These are phyloP conservation scores for Exophiala phaeomuriformis DNA, from an alignment of 2,329 filamentous ascomycete species.

Conservation along the genomic window DNA sequence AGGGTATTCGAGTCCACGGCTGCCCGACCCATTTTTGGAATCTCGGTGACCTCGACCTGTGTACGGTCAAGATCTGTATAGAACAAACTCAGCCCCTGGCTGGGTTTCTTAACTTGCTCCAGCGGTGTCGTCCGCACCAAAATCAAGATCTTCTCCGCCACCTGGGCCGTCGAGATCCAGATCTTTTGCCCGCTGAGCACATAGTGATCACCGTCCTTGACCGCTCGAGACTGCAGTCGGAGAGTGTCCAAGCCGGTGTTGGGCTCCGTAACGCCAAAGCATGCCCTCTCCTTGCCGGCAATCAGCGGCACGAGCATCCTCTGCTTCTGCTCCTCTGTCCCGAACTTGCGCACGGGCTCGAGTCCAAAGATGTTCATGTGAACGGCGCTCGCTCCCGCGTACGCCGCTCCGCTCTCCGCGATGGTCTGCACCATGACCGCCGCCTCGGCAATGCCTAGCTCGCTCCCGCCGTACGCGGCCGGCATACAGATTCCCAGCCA, in stretches of 20 bases:
- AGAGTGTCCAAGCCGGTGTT: conserved; percentile 41
- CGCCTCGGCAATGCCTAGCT: conserved; percentile 39
- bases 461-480: conserved; percentile 37
- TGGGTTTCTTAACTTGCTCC: conserved; percentile 38
- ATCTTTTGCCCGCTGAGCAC: conserved; percentile 38
- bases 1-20: conserved; percentile 41
- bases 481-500: conserved; percentile 44
- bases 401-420: conserved; percentile 40
- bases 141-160: conserved; percentile 40
- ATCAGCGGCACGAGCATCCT: conserved; percentile 38
- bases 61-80: conserved; percentile 38
- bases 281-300: conserved; percentile 36
- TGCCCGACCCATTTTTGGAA: conserved; percentile 41
- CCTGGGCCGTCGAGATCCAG: conserved; percentile 42
- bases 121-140: conserved; percentile 38
- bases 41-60: conserved; percentile 38
- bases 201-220: conserved; percentile 30
- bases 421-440: conserved; percentile 45
- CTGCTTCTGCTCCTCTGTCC: conserved; percentile 38
- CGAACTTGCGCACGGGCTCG: conserved; percentile 42
- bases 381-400: conserved; percentile 38
- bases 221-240: conserved; percentile 35
- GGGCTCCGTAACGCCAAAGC: conserved; percentile 40
- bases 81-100: conserved; percentile 40
- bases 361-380: conserved; percentile 46